Percentiles rank a stretch among this genome's conserved stretches.
phyloP scores from a whole-genome alignment of 495 filamentous ascomycete genomes.

The Aspergillus homomorphus region DNA sequence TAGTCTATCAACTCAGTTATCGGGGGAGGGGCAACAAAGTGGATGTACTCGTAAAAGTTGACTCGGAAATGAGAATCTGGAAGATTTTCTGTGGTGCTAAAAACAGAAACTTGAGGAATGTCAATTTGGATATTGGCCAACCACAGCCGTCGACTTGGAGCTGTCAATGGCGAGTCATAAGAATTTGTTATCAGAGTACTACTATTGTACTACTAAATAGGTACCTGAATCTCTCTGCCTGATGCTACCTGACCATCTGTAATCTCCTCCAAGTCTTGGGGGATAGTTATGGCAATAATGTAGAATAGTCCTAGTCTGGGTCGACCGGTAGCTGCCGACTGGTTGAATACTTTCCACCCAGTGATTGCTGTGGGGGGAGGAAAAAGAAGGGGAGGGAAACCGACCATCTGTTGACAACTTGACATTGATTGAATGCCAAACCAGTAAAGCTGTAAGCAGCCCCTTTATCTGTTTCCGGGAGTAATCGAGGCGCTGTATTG shows the following conservation, averaged over 20 bases:
- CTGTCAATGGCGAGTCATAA: not conserved
- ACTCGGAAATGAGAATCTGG: too few species aligned
- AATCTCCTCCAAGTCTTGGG: not conserved
- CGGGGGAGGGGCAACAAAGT: too few species aligned
- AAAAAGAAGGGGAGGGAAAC: constrained; percentile 1
- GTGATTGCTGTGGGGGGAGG: constrained; percentile 25
- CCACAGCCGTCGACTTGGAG: not conserved
- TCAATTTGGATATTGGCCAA: not conserved
- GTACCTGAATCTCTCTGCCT: too few species aligned
- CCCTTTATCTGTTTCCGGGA: not conserved
- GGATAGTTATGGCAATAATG: not conserved
- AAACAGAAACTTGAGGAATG: not conserved
- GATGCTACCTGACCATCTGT: too few species aligned
- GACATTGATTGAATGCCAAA: not conserved
- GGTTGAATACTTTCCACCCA: constrained; percentile 10
- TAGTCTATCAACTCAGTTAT: not conserved
- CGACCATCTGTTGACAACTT: constrained; percentile 21
- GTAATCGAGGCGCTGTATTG: not conserved
- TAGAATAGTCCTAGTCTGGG: constrained; percentile 6
- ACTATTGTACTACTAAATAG: too few species aligned
- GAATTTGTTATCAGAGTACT: too few species aligned
- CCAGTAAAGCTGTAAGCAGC: not conserved
- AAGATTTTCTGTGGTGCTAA: not conserved
- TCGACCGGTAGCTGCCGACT: constrained; percentile 11
- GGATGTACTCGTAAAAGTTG: too few species aligned